A percentile compares a stretch with the other conserved stretches of the same genome.
phyloP scores from a whole-genome alignment of 2,329 filamentous ascomycete species.

The Pseudopyrenochaeta lycopersici region DNA sequence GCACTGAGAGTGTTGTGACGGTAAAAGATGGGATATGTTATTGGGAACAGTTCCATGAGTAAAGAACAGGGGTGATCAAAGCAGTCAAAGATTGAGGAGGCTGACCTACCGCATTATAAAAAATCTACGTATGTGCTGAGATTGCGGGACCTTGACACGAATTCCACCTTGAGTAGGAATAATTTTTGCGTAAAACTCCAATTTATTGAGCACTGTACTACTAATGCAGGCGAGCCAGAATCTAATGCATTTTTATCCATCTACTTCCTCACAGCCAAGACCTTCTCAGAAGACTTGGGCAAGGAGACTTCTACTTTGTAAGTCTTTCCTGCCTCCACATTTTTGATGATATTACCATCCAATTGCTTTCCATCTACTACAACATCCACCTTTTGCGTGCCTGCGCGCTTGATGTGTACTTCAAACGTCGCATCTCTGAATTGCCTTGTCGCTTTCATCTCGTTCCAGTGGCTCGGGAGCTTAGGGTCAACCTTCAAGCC shows the following conservation, averaged over 20 bases:
- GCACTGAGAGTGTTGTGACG: no score
- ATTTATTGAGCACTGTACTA: not conserved
- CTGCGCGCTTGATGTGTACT: constrained; percentile 55
- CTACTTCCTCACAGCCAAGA: not conserved
- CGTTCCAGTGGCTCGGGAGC: constrained; percentile 61
- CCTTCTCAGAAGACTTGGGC: not conserved
- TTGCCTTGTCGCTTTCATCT: constrained; percentile 56
- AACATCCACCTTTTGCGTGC: constrained; percentile 55
- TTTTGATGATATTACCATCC: constrained; percentile 52
- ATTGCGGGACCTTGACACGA: no score
- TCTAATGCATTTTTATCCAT: not conserved
- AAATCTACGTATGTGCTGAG: no score
- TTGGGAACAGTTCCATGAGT: no score
- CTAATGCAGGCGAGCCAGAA: not conserved
- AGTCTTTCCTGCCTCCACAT: constrained; percentile 54
- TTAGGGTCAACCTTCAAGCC: constrained; percentile 61
- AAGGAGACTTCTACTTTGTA: constrained; percentile 56
- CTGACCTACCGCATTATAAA: no score
- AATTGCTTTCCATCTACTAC: constrained; percentile 51
- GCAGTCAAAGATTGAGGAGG: no score
- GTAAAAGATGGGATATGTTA: no score
- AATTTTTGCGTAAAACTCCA: not conserved
- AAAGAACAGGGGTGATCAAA: no score
- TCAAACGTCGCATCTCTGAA: constrained; percentile 64
- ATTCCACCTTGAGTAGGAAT: no score